Evolutionary conservation across 2,329 filamentous ascomycete species (phyloP).

Genomic region (Sporothrix sp.): DNA sequence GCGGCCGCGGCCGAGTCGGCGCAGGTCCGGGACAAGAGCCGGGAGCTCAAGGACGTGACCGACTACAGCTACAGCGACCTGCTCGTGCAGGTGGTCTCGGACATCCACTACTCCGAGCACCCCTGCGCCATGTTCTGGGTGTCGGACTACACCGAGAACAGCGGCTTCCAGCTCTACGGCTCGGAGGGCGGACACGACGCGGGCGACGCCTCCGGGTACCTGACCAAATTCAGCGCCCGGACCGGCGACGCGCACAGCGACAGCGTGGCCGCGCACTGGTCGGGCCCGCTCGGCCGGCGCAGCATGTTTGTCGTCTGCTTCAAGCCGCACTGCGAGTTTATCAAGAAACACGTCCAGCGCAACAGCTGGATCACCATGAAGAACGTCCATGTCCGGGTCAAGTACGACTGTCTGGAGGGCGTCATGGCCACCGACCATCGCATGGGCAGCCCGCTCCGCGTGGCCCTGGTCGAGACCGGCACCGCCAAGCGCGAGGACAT

Average conservation of each 20-base stretch:
- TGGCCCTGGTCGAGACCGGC: conserved; percentile 13
- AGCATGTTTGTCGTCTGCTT: conserved; percentile 64
- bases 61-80: conserved; percentile 55
- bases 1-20: conserved; percentile 28
- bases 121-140: conserved; percentile 55
- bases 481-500: conserved; percentile 26
- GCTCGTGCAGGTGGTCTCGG: conserved; percentile 57
- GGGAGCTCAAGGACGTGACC: conserved; percentile 53
- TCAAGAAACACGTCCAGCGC: conserved; percentile 44
- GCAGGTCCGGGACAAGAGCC: conserved; percentile 47
- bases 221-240: conserved; percentile 18
- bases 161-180: conserved; percentile 46
- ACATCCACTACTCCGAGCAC: conserved; percentile 34
- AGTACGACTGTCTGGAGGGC: conserved; percentile 56
- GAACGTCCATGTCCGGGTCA: conserved; percentile 62
- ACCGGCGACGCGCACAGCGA: neutral
- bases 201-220: conserved; percentile 40
- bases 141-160: conserved; percentile 73
- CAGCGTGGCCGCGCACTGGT: conserved; percentile 38
- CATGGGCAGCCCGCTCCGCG: neutral
- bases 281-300: conserved; percentile 62
- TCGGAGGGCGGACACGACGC: conserved; percentile 19
- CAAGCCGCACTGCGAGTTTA: conserved; percentile 53
- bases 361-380: conserved; percentile 55
- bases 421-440: conserved; percentile 52